Evolutionary conservation across 345 rosid species (phyloP).

Genomic region (Noccaea bulbosa): DNA sequence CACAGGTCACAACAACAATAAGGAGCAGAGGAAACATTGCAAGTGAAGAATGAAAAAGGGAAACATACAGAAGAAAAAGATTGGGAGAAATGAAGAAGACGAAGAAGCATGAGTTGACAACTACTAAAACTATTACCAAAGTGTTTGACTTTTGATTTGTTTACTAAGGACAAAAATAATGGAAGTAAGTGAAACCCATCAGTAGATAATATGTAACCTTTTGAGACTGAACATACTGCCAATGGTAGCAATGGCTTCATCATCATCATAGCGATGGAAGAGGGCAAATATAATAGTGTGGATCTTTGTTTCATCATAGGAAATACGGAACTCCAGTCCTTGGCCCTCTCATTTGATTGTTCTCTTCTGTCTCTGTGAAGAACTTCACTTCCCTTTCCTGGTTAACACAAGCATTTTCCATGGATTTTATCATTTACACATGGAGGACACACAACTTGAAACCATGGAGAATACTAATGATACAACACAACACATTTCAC

Average conservation of each 20-base stretch:
- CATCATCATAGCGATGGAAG: slow-evolving; percentile 28
- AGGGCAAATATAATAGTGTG: slow-evolving; percentile 3
- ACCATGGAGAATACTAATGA: not conserved
- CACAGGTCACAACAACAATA: slow-evolving; percentile 29
- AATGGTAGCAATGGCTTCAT: slow-evolving; percentile 42
- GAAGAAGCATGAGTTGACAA: slow-evolving; percentile 21
- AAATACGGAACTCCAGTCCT: slow-evolving; percentile 97
- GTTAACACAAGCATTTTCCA: slow-evolving; percentile 9
- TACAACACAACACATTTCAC: not conserved
- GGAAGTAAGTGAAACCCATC: slow-evolving; percentile 39
- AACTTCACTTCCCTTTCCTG: slow-evolving; percentile 98
- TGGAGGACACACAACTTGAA: not conserved
- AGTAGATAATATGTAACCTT: slow-evolving; percentile 41
- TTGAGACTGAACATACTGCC: slow-evolving; percentile 40
- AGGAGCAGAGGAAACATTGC: slow-evolving; percentile 1
- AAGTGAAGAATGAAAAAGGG: not conserved
- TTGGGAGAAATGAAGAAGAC: not conserved
- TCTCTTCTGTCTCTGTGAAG: slow-evolving; percentile 98
- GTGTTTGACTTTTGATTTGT: slow-evolving; percentile 23
- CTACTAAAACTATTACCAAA: slow-evolving; percentile 35
- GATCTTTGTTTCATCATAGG: slow-evolving; percentile 50
- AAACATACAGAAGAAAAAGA: slow-evolving; percentile 19
- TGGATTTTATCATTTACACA: slow-evolving; percentile 10
- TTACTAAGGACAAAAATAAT: slow-evolving; percentile 37
- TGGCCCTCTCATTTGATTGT: slow-evolving; percentile 99